phyloP scores from a whole-genome alignment of 73 alveolate genomes.

The Paramecium caudatum region DNA sequence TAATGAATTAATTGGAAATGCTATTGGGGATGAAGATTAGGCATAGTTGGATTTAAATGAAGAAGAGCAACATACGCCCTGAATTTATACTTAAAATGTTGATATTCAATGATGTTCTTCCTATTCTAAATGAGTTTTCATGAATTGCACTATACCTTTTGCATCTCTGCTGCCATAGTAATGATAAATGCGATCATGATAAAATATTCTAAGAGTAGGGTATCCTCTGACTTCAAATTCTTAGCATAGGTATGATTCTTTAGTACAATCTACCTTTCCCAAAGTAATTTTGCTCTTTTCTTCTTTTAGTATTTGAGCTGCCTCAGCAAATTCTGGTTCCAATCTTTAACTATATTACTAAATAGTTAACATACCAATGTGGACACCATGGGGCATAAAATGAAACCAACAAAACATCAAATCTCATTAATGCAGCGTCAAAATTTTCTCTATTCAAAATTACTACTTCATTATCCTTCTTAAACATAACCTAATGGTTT shows the following conservation, averaged over 20 bases:
- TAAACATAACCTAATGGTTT: slow-evolving; percentile 36
- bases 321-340: slow-evolving; percentile 28
- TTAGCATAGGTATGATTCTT: background rate
- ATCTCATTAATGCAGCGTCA: slow-evolving; percentile 68
- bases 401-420: slow-evolving; percentile 23
- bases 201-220: slow-evolving; percentile 59
- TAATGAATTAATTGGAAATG: slow-evolving; percentile 54
- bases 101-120: background rate
- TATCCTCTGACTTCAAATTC: slow-evolving; percentile 48
- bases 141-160: background rate
- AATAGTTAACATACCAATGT: slow-evolving; percentile 15
- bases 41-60: background rate
- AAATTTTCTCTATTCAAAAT: background rate
- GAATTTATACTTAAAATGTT: background rate
- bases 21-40: slow-evolving; percentile 64
- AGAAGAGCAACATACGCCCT: slow-evolving; percentile 36
- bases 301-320: slow-evolving; percentile 4
- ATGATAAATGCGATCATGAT: slow-evolving; percentile 35
- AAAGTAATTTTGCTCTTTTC: background rate
- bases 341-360: background rate
- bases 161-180: slow-evolving; percentile 17
- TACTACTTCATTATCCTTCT: background rate
- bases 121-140: slow-evolving; percentile 31
- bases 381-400: slow-evolving; percentile 72
- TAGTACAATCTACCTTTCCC: slow-evolving; percentile 60